These are phyloP conservation scores for Penicillium verrucosum DNA, from an alignment of 2,329 filamentous ascomycete species.

Conservation along the genomic window DNA sequence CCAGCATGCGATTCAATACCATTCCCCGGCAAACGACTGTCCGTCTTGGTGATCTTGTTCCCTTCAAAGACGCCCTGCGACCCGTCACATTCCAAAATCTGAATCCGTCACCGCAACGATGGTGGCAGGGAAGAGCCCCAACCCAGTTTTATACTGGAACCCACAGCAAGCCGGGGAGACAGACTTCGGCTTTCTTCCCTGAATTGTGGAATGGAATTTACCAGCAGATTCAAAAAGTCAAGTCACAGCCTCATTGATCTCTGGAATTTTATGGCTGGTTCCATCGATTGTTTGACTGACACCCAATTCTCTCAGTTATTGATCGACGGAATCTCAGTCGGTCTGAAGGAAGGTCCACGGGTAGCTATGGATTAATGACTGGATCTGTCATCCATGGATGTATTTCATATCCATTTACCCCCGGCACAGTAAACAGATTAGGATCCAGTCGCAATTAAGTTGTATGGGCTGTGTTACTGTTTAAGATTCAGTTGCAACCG, in stretches of 20 bases:
- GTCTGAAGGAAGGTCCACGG: background rate
- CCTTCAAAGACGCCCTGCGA: conserved; percentile 34
- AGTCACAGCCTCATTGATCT: background rate
- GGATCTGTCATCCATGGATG: too few species aligned
- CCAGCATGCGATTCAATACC: conserved; percentile 46
- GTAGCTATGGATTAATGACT: background rate
- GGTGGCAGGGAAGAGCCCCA: conserved; percentile 38
- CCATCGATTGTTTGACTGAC: background rate
- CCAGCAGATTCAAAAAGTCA: conserved; percentile 35
- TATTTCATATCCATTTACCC: background rate
- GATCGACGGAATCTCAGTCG: too few species aligned
- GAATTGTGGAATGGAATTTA: conserved; percentile 46
- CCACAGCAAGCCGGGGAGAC: conserved; percentile 37
- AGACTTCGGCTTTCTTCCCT: conserved; percentile 41
- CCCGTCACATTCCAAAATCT: conserved; percentile 43
- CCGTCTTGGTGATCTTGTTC: conserved; percentile 41
- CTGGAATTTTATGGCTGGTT: background rate
- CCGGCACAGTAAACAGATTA: background rate
- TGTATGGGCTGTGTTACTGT: background rate
- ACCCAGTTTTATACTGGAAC: conserved; percentile 41
- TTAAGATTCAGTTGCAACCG: background rate
- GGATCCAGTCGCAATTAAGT: background rate
- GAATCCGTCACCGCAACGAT: conserved; percentile 34
- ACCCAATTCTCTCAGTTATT: background rate
- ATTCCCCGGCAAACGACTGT: conserved; percentile 44